These are phyloP conservation scores for Scorias spongiosa DNA, from an alignment of 2,329 filamentous ascomycete genomes.

Conservation along the genomic window DNA sequence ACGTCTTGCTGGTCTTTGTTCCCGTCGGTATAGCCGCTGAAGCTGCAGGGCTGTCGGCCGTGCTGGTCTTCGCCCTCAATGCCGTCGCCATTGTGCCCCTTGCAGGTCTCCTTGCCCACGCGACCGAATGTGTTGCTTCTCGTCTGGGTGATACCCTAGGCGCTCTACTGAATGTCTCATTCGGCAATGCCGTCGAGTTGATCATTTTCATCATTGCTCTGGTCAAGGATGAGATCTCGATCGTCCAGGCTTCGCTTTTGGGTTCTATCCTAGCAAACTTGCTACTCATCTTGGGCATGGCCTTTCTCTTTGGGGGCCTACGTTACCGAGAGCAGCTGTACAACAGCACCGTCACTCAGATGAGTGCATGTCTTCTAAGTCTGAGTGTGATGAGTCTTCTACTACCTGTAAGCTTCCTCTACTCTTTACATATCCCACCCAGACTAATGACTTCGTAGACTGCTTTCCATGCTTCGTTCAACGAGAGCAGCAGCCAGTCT, in stretches of 20 bases:
- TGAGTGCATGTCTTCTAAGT: conserved; percentile 86
- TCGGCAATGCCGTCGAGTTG: conserved; percentile 37
- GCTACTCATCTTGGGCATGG: conserved; percentile 80
- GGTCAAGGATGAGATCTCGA: conserved; percentile 70
- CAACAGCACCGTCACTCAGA: conserved; percentile 88
- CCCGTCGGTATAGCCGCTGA: conserved; percentile 59
- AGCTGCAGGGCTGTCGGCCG: conserved; percentile 23
- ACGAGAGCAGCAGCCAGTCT: conserved; percentile 21
- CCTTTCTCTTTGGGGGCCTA: conserved; percentile 72
- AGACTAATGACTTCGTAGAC: conserved; percentile 35
- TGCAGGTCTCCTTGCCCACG: conserved; percentile 33
- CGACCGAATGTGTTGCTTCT: conserved; percentile 34
- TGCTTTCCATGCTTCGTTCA: conserved; percentile 81
- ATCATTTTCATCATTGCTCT: conserved; percentile 56
- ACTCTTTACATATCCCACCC: too few relatives aligned
- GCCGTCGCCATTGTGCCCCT: conserved; percentile 36
- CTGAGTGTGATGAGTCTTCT: conserved; percentile 80
- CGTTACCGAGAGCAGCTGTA: conserved; percentile 87
- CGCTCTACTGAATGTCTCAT: conserved; percentile 36
- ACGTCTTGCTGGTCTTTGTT: conserved; percentile 62
- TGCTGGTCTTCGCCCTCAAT: conserved; percentile 36
- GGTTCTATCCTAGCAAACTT: conserved; percentile 84
- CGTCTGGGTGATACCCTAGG: conserved; percentile 34
- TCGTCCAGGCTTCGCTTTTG: conserved; percentile 79
- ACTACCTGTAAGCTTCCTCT: conserved; percentile 45